Percentiles rank a stretch among this genome's conserved stretches.
Evolutionary conservation across 1,284 basidiomycete species (phyloP).

Genomic region (Austroboletus novae-zelandiae): DNA sequence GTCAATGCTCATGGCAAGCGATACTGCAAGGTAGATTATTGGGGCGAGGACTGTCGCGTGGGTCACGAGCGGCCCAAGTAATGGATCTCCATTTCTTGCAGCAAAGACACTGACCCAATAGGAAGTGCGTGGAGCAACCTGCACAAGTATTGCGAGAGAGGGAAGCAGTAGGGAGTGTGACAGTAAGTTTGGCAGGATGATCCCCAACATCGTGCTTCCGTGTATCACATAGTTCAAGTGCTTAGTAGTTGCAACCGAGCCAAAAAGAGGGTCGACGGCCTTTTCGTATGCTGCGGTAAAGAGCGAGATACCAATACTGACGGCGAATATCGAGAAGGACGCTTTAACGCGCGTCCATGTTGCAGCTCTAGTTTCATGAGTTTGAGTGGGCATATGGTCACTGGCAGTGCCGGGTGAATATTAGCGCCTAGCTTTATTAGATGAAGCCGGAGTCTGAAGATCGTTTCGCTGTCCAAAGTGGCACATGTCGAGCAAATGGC

Average conservation of each 20-base stretch:
- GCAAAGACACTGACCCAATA: slow-evolving; percentile 63
- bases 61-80: slow-evolving; percentile 57
- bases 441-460: not conserved
- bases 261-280: slow-evolving; percentile 46
- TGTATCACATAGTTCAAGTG: slow-evolving; percentile 41
- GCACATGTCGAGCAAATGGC: not conserved
- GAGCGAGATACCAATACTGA: slow-evolving; percentile 38
- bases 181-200: slow-evolving; percentile 34
- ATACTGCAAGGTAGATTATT: slow-evolving; percentile 41
- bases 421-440: not conserved
- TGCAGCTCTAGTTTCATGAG: not conserved
- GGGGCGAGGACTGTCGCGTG: slow-evolving; percentile 58
- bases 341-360: slow-evolving; percentile 15
- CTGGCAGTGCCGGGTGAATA: not conserved
- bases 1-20: slow-evolving; percentile 42
- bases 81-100: slow-evolving; percentile 47
- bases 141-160: slow-evolving; percentile 45
- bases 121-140: slow-evolving; percentile 55
- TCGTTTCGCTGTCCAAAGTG: not conserved
- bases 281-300: slow-evolving; percentile 41
- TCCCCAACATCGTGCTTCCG: slow-evolving; percentile 35
- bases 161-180: slow-evolving; percentile 34
- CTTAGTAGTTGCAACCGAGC: slow-evolving; percentile 34
- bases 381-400: no score
- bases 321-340: slow-evolving; percentile 29